phyloP scores from a whole-genome alignment of 352 stramenopile species.

The Globisporangium nunn region DNA sequence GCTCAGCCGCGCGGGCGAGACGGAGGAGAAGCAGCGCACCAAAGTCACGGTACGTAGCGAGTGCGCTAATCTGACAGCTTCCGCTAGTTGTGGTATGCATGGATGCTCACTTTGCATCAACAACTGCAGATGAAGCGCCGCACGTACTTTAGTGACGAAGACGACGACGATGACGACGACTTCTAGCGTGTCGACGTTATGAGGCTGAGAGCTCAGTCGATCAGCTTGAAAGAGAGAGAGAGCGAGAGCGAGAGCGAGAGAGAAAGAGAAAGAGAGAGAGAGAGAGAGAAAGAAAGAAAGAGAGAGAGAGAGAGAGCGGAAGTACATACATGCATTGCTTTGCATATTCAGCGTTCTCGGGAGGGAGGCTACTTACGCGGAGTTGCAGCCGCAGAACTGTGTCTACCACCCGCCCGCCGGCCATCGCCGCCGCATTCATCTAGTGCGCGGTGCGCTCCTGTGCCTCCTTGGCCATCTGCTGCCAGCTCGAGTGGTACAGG shows the following conservation, averaged over 20 bases:
- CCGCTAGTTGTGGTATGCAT: neutral
- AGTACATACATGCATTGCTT: neutral
- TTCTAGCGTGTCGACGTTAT: slow-evolving; percentile 6
- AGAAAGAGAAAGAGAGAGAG: no score
- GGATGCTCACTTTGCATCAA: no score
- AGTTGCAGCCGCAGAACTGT: no score
- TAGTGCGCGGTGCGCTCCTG: slow-evolving; percentile 17
- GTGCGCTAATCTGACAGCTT: neutral
- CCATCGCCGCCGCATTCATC: no score
- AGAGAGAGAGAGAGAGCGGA: neutral
- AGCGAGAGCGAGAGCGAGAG: no score
- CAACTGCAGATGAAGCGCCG: slow-evolving; percentile 61
- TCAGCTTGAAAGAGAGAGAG: neutral
- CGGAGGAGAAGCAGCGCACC: slow-evolving; percentile 78
- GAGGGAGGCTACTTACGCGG: no score
- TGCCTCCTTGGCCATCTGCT: slow-evolving; percentile 16
- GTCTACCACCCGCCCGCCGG: no score
- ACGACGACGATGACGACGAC: slow-evolving; percentile 81
- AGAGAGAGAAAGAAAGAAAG: neutral
- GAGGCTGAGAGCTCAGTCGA: no score
- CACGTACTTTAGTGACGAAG: slow-evolving; percentile 86
- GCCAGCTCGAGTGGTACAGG: slow-evolving; percentile 18
- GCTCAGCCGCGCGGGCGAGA: slow-evolving; percentile 69
- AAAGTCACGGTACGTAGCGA: slow-evolving; percentile 77
- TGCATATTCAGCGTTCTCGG: no score